Base-by-base conservation (phyloP, 495 filamentous ascomycete genomes). In the Penicillium ucsense region DNA sequence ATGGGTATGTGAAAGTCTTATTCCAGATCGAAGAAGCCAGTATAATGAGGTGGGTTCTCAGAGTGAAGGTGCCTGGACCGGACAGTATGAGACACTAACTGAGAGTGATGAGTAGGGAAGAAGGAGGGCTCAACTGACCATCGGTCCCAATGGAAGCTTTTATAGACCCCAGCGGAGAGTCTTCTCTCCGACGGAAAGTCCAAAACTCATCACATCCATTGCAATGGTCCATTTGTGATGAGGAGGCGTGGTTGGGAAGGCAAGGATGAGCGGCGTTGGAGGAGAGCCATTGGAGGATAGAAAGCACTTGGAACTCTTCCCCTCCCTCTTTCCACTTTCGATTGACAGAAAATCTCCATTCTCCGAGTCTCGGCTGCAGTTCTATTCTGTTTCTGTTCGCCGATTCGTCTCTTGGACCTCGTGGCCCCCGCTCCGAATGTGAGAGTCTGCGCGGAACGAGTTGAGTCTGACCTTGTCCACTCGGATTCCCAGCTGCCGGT, bases 111-210 rank as follows among this genome's bases (percentile, higher is more conserved):
- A 62, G 59, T 75, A 79, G 75, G 70, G 73, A 82, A 79, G 73
- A 76, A 72, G 72, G 64, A 75, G 62, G 56, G 65, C 49, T 38
- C 59, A 31, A 39, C 52, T 49, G 46, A 42, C 55, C 55, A 53
- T 54, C 60, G 55, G 70, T 73, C 63, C 59, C 74, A 52, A 60
- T 67, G 55, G 54, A 60, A 67, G 75, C 65, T 76, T 85, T 81
- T 85, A 85, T 85, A 85, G 63, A 66, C 77, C 61, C 80, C 62
- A 36, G 46, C 72, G 71, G 69, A 63, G 56, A 62, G 67, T 71
- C 62, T 63, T 72, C 67, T 55, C 44, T 67, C 67, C 71, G 64
- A 61, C 59, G 62, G 64, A 61, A 54, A 29, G 31, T 45, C 39
- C 29, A 30, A 41, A 27, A 8, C 31, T 31, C 8, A 41, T 41